Conservation (phyloP, 2,329 filamentous ascomycete genomes). For the Elsinoe fawcettii region DNA sequence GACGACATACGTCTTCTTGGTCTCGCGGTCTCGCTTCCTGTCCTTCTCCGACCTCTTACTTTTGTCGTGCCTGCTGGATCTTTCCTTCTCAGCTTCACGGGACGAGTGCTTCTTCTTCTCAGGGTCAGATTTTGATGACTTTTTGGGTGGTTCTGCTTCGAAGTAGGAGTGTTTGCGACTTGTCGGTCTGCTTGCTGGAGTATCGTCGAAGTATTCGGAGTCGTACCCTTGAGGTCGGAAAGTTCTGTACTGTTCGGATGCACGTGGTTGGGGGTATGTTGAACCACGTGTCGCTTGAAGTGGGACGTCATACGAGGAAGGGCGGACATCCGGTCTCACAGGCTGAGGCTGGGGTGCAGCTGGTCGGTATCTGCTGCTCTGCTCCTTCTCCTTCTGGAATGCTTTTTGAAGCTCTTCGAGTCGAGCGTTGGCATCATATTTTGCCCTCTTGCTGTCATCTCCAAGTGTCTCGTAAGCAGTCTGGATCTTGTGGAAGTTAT, state of each 20-base stretch:
- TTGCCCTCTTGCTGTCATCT: constrained; percentile 61
- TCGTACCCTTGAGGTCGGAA: constrained; percentile 1
- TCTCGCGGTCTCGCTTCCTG: constrained; percentile 32
- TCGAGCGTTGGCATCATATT: constrained; percentile 70
- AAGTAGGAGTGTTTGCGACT: constrained; percentile 11
- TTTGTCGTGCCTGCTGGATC: constrained; percentile 33
- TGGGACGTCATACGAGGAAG: constrained; percentile 14
- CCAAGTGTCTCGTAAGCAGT: constrained; percentile 86
- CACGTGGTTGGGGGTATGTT: constrained; percentile 9
- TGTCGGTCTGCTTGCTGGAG: not conserved
- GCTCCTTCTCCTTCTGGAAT: constrained; percentile 35
- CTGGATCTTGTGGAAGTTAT: constrained; percentile 87
- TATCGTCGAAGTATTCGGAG: constrained; percentile 5
- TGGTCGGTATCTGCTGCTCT: constrained; percentile 21
- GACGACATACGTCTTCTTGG: constrained; percentile 29
- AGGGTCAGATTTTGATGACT: constrained; percentile 18
- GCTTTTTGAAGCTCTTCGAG: constrained; percentile 58
- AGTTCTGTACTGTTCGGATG: not conserved
- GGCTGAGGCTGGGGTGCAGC: constrained; percentile 19
- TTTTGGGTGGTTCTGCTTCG: constrained; percentile 15
- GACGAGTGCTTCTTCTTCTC: constrained; percentile 19
- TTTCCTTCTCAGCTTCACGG: constrained; percentile 27
- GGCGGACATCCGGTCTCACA: constrained; percentile 22
- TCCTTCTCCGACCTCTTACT: constrained; percentile 35
- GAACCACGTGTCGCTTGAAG: not conserved